Base-by-base conservation (phyloP, 1,284 basidiomycete genomes). In the Rhodotorula sp. region DNA sequence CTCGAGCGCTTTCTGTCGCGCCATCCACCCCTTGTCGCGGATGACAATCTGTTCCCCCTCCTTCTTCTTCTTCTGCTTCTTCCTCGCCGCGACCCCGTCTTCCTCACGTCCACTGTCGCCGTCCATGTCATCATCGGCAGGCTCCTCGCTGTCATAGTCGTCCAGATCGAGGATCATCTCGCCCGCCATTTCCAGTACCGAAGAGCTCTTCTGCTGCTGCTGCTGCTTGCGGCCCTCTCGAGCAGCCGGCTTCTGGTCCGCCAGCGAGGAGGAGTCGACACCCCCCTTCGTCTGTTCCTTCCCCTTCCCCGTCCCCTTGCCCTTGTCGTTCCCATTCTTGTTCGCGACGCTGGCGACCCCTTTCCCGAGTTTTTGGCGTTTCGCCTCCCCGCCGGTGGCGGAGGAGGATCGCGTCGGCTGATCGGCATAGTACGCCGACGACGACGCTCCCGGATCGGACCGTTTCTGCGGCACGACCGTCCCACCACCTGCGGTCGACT, bases 11-110 rank as follows among this genome's bases (percentile, higher is more conserved):
- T 16, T 31, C 14, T 23, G 19, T 14, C 66, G 49, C 23, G 56
- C 56, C 45, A 49, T 23, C 34, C 26, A 48, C 21, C 69, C 67
- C 48, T 43, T 62, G 34, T 60, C 62, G 14, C 62, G 65, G 3
- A 69, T 58, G 28, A 66, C 34, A 34, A 74, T 26, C 57, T 68
- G 60, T 38, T 72, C 73, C 60, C 31, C 56, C 38, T 34, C 54
- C n/a, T 45, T n/a, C 50, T 55, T 49, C 57, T 58, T 55, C 54
- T 31, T 55, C 23, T 16, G 15, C 15, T 26, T n/a, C n/a, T 8
- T 43, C 38, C 38, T 43, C 10, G 38, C 38, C 12, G 6, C 23
- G 5, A 12, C 5, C 2, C 26, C 50, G 45, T 21, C 62, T 7
- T 66, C 67, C 4, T 64, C 64, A 43, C n/a, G 69, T 34, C 45